These are phyloP conservation scores for Verticillium longisporum DNA, from an alignment of 2,329 filamentous ascomycete species.

Conservation along the genomic window DNA sequence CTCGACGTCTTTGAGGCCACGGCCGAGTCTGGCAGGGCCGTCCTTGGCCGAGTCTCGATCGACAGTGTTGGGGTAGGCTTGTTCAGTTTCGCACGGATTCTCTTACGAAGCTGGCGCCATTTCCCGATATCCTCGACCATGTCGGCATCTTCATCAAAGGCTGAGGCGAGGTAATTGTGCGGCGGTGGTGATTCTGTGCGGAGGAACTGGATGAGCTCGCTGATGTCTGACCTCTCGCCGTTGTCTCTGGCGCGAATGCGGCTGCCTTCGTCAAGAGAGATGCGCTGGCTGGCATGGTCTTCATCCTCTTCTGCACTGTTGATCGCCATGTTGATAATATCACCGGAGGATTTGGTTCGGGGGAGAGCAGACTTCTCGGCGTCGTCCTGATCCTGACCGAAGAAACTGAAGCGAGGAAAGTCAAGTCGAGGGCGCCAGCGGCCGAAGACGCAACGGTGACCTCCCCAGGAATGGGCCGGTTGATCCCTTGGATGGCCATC, in stretches of 20 bases:
- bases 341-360: constrained; percentile 8
- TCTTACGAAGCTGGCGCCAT: constrained; percentile 33
- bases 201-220: constrained; percentile 12
- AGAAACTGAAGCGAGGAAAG: constrained; percentile 8
- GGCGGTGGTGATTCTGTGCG: constrained; percentile 6
- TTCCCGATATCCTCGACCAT: constrained; percentile 22
- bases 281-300: constrained; percentile 2
- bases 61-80: constrained; percentile 13
- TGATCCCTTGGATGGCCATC: background rate
- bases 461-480: background rate
- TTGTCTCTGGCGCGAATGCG: constrained; percentile 11
- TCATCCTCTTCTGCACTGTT: background rate
- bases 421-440: constrained; percentile 8
- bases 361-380: constrained; percentile 5
- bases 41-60: constrained; percentile 16
- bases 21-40: constrained; percentile 45
- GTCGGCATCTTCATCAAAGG: constrained; percentile 20
- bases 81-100: constrained; percentile 18
- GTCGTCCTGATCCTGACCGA: constrained; percentile 7
- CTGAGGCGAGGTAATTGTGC: constrained; percentile 4
- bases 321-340: constrained; percentile 7
- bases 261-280: background rate
- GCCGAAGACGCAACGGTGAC: constrained; percentile 10
- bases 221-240: constrained; percentile 7
- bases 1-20: constrained; percentile 45